Evolutionary conservation across 371 early-diverging fungal species (phyloP).

Genomic region (Funneliformis caledonium): DNA sequence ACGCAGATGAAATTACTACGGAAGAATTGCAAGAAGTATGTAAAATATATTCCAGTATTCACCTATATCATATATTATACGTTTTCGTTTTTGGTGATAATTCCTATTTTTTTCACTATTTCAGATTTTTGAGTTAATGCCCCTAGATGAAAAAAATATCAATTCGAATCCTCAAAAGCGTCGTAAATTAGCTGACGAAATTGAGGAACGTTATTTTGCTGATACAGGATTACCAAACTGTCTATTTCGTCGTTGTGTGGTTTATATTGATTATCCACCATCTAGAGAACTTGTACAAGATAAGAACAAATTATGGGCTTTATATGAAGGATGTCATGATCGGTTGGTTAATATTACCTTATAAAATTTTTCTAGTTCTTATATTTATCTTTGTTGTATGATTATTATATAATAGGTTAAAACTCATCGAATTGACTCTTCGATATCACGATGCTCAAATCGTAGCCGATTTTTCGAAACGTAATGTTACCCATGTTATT

Average conservation of each 20-base stretch:
- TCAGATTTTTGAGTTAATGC: constrained; percentile 16
- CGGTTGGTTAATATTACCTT: not conserved
- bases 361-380: not conserved
- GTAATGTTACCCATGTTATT: constrained; percentile 15
- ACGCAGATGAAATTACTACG: constrained; percentile 58
- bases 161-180: not conserved
- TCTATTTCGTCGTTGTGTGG: constrained; percentile 13
- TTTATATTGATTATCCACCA: constrained; percentile 17
- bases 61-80: not conserved
- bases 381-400: not conserved
- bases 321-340: constrained; percentile 20
- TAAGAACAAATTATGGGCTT: constrained; percentile 14
- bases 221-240: constrained; percentile 16
- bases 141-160: not conserved
- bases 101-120: not conserved
- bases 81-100: not conserved
- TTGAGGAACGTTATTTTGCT: not conserved
- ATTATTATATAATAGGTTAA: constrained; percentile 5
- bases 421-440: constrained; percentile 17
- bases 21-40: constrained; percentile 60
- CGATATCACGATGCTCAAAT: constrained; percentile 20
- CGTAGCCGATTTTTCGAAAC: not conserved
- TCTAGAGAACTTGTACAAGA: not conserved
- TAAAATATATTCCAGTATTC: not conserved
- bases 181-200: constrained; percentile 14